Percentiles rank a stretch among this genome's conserved stretches.
Evolutionary conservation across 805 yeast species (phyloP).

Genomic region (Scheffersomyces amazonensis): DNA sequence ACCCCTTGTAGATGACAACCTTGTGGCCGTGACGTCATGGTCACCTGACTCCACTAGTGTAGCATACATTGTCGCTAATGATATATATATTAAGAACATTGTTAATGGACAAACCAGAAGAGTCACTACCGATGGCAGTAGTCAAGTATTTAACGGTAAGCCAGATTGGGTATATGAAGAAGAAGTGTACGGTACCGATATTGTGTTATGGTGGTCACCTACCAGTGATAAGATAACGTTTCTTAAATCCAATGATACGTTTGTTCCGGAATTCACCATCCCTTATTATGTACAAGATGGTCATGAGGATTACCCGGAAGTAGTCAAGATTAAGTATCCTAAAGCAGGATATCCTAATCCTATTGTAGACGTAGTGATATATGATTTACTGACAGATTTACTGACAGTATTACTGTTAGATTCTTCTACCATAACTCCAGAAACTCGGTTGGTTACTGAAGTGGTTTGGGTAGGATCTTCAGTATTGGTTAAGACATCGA

Average conservation of each 20-base stretch:
- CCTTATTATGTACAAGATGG: slow-evolving; percentile 46
- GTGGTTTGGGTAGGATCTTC: slow-evolving; percentile 55
- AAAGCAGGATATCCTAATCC: slow-evolving; percentile 70
- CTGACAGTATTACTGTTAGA: slow-evolving; percentile 9
- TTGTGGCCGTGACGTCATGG: slow-evolving; percentile 55
- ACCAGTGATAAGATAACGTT: slow-evolving; percentile 55
- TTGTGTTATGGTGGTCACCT: slow-evolving; percentile 72
- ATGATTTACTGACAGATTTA: slow-evolving; percentile 22
- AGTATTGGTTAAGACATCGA: slow-evolving; percentile 55
- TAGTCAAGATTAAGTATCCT: slow-evolving; percentile 55
- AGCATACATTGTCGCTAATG: slow-evolving; percentile 54
- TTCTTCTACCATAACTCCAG: slow-evolving; percentile 22
- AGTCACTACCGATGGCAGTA: slow-evolving; percentile 52
- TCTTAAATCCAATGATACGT: slow-evolving; percentile 57
- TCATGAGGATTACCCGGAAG: slow-evolving; percentile 43
- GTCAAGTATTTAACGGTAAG: slow-evolving; percentile 57
- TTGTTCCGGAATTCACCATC: slow-evolving; percentile 51
- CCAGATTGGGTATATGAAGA: slow-evolving; percentile 88
- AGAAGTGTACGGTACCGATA: slow-evolving; percentile 61
- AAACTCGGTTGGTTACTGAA: slow-evolving; percentile 54
- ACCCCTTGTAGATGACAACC: slow-evolving; percentile 18
- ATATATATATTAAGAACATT: slow-evolving; percentile 50
- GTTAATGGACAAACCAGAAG: slow-evolving; percentile 14
- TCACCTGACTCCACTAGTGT: slow-evolving; percentile 58
- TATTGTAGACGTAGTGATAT: slow-evolving; percentile 43